These are phyloP conservation scores for Heterobasidion annosum DNA, from an alignment of 1,284 basidiomycete genomes.

Conservation along the genomic window DNA sequence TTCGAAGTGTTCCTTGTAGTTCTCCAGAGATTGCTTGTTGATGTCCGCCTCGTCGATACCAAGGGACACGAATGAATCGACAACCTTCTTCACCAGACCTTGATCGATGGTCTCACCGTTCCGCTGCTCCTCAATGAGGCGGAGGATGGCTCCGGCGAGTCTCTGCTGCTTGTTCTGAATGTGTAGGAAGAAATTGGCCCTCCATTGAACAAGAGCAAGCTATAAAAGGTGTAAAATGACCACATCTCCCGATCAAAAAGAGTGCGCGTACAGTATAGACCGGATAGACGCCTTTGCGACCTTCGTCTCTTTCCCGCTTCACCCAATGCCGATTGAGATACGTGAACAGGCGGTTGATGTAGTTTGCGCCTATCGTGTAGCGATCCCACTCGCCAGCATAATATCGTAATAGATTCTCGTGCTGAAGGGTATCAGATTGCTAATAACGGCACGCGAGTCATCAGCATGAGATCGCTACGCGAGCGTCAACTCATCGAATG, in stretches of 20 bases:
- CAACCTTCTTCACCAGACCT: slow-evolving; percentile 89
- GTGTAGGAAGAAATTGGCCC: slow-evolving; percentile 82
- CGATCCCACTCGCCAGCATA: slow-evolving; percentile 94
- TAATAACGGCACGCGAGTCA: slow-evolving; percentile 21
- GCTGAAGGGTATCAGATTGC: slow-evolving; percentile 75
- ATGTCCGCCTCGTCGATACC: slow-evolving; percentile 89
- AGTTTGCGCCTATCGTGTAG: slow-evolving; percentile 95
- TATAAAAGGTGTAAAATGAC: slow-evolving; percentile 21
- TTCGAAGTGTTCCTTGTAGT: slow-evolving; percentile 93
- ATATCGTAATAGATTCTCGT: slow-evolving; percentile 84
- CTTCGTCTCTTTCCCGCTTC: slow-evolving; percentile 96
- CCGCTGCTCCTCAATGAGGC: slow-evolving; percentile 87
- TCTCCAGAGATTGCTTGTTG: slow-evolving; percentile 88
- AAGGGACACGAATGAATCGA: slow-evolving; percentile 94
- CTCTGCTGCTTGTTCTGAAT: slow-evolving; percentile 78
- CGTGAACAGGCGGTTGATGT: slow-evolving; percentile 91
- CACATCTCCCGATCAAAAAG: neutral
- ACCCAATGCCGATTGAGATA: slow-evolving; percentile 99
- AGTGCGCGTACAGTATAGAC: slow-evolving; percentile 84
- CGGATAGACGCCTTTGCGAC: slow-evolving; percentile 89
- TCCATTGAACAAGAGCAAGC: slow-evolving; percentile 97
- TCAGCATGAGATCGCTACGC: neutral
- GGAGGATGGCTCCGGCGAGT: slow-evolving; percentile 82
- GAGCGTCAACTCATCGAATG: neutral
- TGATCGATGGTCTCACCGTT: slow-evolving; percentile 95